A percentile compares a stretch with the other conserved stretches of the same genome.
Evolutionary conservation across 768 basidiomycete species (phyloP).

Genomic region (Peribolospora baueri): DNA sequence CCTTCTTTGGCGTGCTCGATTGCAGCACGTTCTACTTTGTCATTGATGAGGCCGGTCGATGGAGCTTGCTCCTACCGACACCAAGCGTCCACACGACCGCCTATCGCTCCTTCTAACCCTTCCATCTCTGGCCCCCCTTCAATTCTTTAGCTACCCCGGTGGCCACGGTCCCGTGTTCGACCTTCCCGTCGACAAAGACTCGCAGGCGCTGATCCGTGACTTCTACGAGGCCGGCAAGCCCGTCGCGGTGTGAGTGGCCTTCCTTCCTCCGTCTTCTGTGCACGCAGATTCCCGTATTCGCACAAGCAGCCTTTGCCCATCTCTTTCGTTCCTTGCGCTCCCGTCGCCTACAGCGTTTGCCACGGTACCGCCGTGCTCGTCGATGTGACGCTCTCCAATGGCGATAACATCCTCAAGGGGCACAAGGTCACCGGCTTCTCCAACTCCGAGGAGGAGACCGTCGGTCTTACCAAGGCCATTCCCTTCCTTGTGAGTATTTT

Average conservation of each 20-base stretch:
- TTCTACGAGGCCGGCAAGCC: constrained; percentile 1
- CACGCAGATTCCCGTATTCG: not conserved
- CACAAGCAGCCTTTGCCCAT: not conserved
- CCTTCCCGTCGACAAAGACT: constrained; percentile 20
- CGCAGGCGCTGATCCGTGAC: constrained; percentile 25
- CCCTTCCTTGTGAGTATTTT: not conserved
- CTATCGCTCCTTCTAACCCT: no score
- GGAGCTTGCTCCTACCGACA: no score
- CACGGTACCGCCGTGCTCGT: constrained; percentile 42
- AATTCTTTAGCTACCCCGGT: no score
- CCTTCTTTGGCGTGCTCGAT: no score
- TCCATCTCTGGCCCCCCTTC: no score
- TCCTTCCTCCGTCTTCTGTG: not conserved
- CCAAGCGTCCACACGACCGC: no score
- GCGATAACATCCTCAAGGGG: constrained; percentile 39
- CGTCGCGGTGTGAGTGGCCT: not conserved
- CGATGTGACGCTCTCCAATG: constrained; percentile 14
- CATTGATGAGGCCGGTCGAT: no score
- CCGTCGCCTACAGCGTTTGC: constrained; percentile 46
- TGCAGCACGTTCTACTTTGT: no score
- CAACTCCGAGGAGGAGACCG: constrained; percentile 37
- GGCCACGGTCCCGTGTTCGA: constrained; percentile 49
- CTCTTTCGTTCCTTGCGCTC: constrained; percentile 39
- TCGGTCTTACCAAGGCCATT: not conserved
- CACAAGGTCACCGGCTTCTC: constrained; percentile 40